Base-by-base conservation (phyloP, 257 asterid genomes). In the Penstemon davidsonii region DNA sequence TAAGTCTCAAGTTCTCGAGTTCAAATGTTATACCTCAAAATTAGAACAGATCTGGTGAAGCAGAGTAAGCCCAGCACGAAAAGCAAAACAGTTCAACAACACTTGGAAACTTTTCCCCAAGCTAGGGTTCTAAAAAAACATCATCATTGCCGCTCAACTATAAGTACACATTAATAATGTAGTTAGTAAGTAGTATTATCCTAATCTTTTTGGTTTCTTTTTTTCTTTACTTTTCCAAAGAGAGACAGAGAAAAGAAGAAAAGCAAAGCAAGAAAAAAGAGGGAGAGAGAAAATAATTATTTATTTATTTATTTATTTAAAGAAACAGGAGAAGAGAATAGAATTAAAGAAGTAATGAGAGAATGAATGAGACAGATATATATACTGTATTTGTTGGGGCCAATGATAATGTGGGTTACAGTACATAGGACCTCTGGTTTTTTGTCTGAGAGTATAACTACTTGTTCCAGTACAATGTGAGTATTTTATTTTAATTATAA, bases 31-130 rank as follows among this genome's bases (percentile, higher is more conserved):
- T 66, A 78, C 86, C 83, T 79, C 41, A 13, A 61, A 64, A 69
- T 15, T 49, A 55, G 18, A 47, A 25, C 66, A 84, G 89, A 84
- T 84, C 89, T 79, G 83, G 63, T 33, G 80, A 52, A 71, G 82
- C 15, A 25, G 66, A 73, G 73, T 67, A 75, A 75, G 73, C 54
- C 69, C 75, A 71, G 65, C 70, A 76, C 67, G 78, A 75, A 79
- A 82, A 62, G 74, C 76, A 59, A 72, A 54, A 57, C 81, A 60
- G 85, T 64, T 75, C 51, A 83, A 56, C 82, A 7, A 77, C 73
- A 41, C 73, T 47, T 8, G 66, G 60, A 42, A 74, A 46, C 64
- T 66, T 69, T 44, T 65, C 9, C 65, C 56, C 45, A 52, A 64
- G 19, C 70, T 80, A 80, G 81, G 83, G 85, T 80, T 83, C 68